phyloP scores from a whole-genome alignment of 2,329 filamentous ascomycete genomes.

The Calonectria montana region DNA sequence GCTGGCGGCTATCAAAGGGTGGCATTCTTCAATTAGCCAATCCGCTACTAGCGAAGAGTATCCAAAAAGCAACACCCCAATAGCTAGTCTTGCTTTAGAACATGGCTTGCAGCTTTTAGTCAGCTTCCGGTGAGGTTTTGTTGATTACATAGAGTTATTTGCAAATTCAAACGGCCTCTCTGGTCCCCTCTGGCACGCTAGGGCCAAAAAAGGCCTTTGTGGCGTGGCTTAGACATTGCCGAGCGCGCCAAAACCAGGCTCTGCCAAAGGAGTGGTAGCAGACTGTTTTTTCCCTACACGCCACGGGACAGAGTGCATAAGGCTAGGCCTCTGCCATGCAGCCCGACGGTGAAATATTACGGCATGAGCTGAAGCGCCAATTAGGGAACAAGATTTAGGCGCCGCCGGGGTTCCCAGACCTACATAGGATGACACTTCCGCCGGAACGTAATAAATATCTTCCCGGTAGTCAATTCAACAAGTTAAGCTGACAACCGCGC shows the following conservation, averaged over 20 bases:
- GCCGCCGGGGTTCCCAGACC: too few relatives aligned
- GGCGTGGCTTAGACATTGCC: not conserved
- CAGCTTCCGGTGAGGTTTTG: not conserved
- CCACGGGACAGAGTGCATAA: not conserved
- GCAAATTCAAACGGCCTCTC: not conserved
- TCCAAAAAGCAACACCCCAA: not conserved
- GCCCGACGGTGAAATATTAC: too few relatives aligned
- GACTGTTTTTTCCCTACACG: not conserved
- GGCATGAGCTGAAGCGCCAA: too few relatives aligned
- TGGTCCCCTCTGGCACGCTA: not conserved
- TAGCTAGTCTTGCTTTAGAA: not conserved
- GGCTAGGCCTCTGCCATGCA: not conserved
- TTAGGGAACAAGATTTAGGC: too few relatives aligned
- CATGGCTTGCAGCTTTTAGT: not conserved
- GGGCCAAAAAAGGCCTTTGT: not conserved
- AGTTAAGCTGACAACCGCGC: too few relatives aligned
- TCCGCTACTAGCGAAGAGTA: not conserved
- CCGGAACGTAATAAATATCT: too few relatives aligned
- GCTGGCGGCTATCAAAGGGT: not conserved
- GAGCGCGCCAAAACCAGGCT: not conserved
- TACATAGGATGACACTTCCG: too few relatives aligned
- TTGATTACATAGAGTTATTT: not conserved
- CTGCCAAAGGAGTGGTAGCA: not conserved
- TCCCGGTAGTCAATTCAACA: too few relatives aligned
- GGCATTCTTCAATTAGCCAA: not conserved